Base-by-base conservation (phyloP, 768 basidiomycete species). In the Boletus edulis region DNA sequence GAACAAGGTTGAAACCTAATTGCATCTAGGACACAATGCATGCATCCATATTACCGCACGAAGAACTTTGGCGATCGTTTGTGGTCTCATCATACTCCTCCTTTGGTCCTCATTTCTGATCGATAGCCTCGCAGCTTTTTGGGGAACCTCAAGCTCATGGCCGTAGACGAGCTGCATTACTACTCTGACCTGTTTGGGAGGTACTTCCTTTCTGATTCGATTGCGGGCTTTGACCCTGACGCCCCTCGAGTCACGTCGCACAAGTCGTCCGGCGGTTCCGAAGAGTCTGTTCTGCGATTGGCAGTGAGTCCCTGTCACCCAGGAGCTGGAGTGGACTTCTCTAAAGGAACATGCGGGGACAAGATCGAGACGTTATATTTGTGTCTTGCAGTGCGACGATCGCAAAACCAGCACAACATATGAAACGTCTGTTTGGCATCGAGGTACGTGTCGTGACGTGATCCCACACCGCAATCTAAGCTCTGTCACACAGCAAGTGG, bases 361-460 rank as follows among this genome's bases (percentile, higher is more conserved):
- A 67, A 71, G 90, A 91, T 62, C 69, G 71, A 46, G 73, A 72
- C 0, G 65, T 79, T 3, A 79, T 74, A 17, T 93, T 91, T 63
- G 81, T 95, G 7, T 93, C 91, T 13, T 95, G 93, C 65, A 93
- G 89, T 57, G 93, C 93, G 35, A 96, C 93, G 0, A 86, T 96
- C 42, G 75, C 84, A 6, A 87, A 91, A 56, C 91, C 93, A 7
- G 70, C 72, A 37, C 71, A 79, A 51, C 89, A 94, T 61, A 94
- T 95, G 91, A 76, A 75, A 55, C 80, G 77, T 35, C 79, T 96
- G 42, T 89, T 91, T 61, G 87, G 87, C 20, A 71, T 94, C 5
- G 73, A 81, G 32, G 71, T 76, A 12, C 49, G 68, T 51, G 15
- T 35, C 38, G 14, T 41, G 20, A 39, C 17, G 7, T 29, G 17